Percentiles rank a stretch among this genome's conserved stretches.
These are phyloP conservation scores for Lepidopterella palustris DNA, from an alignment of 495 filamentous ascomycete genomes.

Conservation along the genomic window DNA sequence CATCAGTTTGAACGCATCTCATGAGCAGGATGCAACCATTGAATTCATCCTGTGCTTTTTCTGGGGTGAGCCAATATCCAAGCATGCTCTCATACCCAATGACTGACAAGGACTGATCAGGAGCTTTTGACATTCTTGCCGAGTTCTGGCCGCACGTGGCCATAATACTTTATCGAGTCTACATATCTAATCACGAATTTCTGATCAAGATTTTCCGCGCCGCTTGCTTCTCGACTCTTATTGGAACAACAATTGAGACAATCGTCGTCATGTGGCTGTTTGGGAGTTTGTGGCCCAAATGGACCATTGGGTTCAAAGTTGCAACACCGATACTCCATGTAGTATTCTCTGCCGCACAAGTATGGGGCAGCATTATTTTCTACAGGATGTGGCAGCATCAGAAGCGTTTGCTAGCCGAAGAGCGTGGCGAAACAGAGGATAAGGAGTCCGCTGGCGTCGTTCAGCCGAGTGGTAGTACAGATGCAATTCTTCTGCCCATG, in stretches of 20 bases:
- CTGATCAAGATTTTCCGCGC: constrained; percentile 40
- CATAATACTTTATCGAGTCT: constrained; percentile 45
- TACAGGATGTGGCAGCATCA: constrained; percentile 8
- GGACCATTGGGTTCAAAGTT: constrained; percentile 46
- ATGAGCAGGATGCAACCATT: constrained; percentile 43
- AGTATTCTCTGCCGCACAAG: constrained; percentile 41
- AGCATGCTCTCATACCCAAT: not conserved
- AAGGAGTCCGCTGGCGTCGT: not conserved
- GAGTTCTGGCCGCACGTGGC: constrained; percentile 47
- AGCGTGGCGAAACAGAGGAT: not conserved
- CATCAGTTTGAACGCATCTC: constrained; percentile 37
- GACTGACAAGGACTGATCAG: constrained; percentile 20
- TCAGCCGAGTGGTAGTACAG: no score
- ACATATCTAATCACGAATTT: constrained; percentile 38
- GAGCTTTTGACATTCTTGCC: constrained; percentile 46
- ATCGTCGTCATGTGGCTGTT: constrained; percentile 47
- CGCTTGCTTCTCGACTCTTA: constrained; percentile 39
- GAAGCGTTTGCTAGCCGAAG: not conserved
- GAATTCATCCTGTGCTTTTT: constrained; percentile 46
- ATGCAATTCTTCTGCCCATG: no score
- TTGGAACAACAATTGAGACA: constrained; percentile 42
- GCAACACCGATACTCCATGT: constrained; percentile 45
- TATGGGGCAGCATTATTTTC: constrained; percentile 34
- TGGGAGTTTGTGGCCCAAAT: constrained; percentile 42
- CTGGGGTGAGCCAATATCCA: constrained; percentile 43